phyloP scores from a whole-genome alignment of 2,329 filamentous ascomycete species.

The Massarina eburnea region DNA sequence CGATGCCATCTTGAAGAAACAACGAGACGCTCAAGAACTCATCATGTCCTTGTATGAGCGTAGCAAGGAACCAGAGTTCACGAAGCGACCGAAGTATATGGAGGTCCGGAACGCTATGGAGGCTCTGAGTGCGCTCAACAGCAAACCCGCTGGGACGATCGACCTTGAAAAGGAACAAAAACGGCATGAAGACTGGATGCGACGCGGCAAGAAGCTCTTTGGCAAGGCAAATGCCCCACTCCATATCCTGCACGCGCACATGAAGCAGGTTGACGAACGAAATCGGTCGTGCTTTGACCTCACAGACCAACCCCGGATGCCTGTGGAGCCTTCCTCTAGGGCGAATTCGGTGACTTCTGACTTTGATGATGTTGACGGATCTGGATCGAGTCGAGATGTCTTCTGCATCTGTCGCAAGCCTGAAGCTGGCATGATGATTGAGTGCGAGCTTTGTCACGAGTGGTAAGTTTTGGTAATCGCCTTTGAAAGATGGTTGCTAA shows the following conservation, averaged over 20 bases:
- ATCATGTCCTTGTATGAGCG: constrained; percentile 80
- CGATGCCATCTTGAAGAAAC: constrained; percentile 91
- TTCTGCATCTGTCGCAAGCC: constrained; percentile 95
- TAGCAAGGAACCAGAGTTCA: constrained; percentile 73
- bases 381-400: constrained; percentile 67
- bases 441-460: constrained; percentile 96
- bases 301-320: constrained; percentile 81
- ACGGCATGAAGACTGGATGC: constrained; percentile 98
- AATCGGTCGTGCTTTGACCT: constrained; percentile 92
- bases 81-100: constrained; percentile 79
- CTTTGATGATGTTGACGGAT: constrained; percentile 46
- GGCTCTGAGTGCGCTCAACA: constrained; percentile 83
- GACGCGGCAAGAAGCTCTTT: constrained; percentile 94
- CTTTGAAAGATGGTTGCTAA: constrained; percentile 22
- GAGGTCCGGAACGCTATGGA: constrained; percentile 92
- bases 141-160: constrained; percentile 85
- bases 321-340: constrained; percentile 87
- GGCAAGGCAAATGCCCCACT: constrained; percentile 96
- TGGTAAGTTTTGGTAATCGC: constrained; percentile 64
- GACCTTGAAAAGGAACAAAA: constrained; percentile 95
- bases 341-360: constrained; percentile 67
- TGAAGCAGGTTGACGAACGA: constrained; percentile 88
- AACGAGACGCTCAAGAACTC: constrained; percentile 88
- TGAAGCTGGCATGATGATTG: constrained; percentile 99
- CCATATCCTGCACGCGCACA: constrained; percentile 91